These are phyloP conservation scores for Geranium rotundifolium DNA, from an alignment of 345 rosid genomes.

Conservation along the genomic window DNA sequence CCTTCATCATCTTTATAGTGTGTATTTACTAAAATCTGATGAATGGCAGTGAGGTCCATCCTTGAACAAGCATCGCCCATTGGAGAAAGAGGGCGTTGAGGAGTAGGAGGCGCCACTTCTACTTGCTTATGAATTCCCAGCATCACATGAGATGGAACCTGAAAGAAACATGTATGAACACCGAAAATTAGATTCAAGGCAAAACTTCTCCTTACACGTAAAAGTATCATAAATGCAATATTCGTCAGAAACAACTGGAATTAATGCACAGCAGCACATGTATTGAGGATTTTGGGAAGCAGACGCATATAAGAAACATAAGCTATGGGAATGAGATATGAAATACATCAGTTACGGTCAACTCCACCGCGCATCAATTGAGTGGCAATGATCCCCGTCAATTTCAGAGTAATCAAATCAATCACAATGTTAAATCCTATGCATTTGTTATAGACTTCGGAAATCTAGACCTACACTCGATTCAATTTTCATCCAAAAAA, in stretches of 20 bases:
- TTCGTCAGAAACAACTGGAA: neutral
- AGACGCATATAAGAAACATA: neutral
- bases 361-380: neutral
- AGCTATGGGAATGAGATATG: neutral
- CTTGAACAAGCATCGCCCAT: conserved; percentile 77
- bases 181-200: neutral
- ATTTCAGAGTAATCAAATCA: no score
- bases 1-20: conserved; percentile 91
- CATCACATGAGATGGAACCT: conserved; percentile 69
- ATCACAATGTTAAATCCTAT: no score
- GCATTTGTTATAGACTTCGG: no score
- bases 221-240: neutral
- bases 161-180: conserved; percentile 4
- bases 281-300: neutral
- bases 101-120: conserved; percentile 48
- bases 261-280: neutral
- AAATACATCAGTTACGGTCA: neutral
- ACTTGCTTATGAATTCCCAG: conserved; percentile 65
- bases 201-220: neutral
- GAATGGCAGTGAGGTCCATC: conserved; percentile 81
- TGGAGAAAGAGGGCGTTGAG: conserved; percentile 47
- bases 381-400: no score
- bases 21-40: conserved; percentile 60
- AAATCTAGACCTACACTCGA: no score
- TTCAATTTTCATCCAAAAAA: no score